phyloP scores from a whole-genome alignment of 2,329 filamentous ascomycete species.

The Celoporthe dispersa region DNA sequence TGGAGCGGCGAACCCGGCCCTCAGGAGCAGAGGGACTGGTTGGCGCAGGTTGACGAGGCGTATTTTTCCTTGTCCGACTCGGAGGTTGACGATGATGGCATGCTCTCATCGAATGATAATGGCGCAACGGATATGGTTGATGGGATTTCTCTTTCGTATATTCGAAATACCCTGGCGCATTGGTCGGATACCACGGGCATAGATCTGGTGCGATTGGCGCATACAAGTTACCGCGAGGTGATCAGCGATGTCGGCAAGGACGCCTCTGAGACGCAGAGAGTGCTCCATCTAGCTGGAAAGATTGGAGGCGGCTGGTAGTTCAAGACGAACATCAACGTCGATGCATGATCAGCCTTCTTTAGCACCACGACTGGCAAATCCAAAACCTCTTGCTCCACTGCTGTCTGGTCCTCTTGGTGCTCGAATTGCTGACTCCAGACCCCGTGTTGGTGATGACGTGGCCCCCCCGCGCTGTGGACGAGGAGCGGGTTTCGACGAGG shows the following conservation, averaged over 20 bases:
- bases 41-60: constrained; percentile 82
- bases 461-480: constrained; percentile 49
- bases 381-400: constrained; percentile 77
- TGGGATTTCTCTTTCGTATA: constrained; percentile 67
- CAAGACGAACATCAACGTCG: constrained; percentile 35
- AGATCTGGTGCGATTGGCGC: constrained; percentile 71
- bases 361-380: constrained; percentile 71
- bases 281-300: constrained; percentile 86
- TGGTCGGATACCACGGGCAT: constrained; percentile 78
- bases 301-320: constrained; percentile 90
- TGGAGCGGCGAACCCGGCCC: constrained; percentile 64
- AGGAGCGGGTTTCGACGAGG: constrained; percentile 64
- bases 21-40: constrained; percentile 84
- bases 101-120: constrained; percentile 33
- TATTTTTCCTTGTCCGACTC: constrained; percentile 78
- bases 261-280: constrained; percentile 73
- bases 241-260: constrained; percentile 93
- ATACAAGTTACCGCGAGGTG: constrained; percentile 89
- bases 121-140: constrained; percentile 53
- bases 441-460: constrained; percentile 48
- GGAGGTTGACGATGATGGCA: constrained; percentile 39
- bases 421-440: constrained; percentile 70
- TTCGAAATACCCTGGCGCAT: constrained; percentile 72
- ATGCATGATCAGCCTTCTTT: constrained; percentile 46
- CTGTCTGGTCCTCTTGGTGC: constrained; percentile 78